Conservation (phyloP, 257 asterid species). For the Primulina eburnea region DNA sequence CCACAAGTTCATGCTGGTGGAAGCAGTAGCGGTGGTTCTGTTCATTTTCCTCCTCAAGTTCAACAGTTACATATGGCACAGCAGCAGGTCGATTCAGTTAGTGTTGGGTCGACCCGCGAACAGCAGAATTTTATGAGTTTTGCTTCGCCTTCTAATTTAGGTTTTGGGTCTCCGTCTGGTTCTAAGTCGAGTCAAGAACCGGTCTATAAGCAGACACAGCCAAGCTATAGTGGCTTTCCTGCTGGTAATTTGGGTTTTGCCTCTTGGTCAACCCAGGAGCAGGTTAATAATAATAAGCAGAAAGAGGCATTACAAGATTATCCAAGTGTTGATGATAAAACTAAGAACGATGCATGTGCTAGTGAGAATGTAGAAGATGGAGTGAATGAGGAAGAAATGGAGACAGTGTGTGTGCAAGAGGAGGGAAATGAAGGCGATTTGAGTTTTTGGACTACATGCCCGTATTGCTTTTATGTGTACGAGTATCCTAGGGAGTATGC, state of each 20-base stretch:
- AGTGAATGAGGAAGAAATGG: constrained; percentile 26
- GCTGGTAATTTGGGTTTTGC: constrained; percentile 32
- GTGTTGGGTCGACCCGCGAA: constrained; percentile 36
- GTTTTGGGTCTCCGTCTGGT: constrained; percentile 36
- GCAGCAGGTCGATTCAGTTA: constrained; percentile 32
- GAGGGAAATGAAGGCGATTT: constrained; percentile 29
- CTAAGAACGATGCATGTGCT: constrained; percentile 23
- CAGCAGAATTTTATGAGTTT: constrained; percentile 40
- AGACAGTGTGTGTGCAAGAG: constrained; percentile 27
- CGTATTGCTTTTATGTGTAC: constrained; percentile 82
- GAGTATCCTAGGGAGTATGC: constrained; percentile 63
- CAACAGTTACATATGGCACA: constrained; percentile 30
- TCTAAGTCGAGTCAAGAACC: constrained; percentile 30
- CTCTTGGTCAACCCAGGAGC: constrained; percentile 25
- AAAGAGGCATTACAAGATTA: constrained; percentile 24
- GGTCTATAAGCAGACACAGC: constrained; percentile 28
- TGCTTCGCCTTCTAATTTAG: constrained; percentile 35
- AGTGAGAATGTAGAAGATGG: constrained; percentile 30
- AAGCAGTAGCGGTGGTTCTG: background rate
- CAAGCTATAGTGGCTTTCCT: constrained; percentile 27
- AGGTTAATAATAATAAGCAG: constrained; percentile 20
- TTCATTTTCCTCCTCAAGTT: constrained; percentile 37
- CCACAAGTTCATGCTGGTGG: constrained; percentile 20
- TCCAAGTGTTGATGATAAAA: constrained; percentile 22
- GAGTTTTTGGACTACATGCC: constrained; percentile 82